Evolutionary conservation across 306 rosid genomes (phyloP).

Genomic region (Cajanus cajan): DNA sequence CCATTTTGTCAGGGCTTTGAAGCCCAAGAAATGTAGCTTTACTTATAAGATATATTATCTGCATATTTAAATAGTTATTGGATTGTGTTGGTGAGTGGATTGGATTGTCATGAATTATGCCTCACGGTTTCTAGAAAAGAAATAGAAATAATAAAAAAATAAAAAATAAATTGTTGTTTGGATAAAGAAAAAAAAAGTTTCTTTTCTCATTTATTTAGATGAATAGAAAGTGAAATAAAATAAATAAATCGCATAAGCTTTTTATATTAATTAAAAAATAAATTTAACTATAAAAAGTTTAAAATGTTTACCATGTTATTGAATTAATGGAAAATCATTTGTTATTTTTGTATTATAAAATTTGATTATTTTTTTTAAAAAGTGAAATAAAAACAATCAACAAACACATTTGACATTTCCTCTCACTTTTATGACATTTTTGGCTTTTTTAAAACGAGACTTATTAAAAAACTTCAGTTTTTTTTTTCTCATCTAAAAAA

Average conservation of each 20-base stretch:
- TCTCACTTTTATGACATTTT: not conserved
- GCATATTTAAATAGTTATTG: not conserved
- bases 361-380: not conserved
- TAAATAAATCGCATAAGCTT: not conserved
- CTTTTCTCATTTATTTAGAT: not conserved
- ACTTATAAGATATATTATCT: not conserved
- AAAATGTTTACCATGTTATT: no score
- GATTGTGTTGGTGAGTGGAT: not conserved
- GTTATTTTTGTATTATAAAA: not conserved
- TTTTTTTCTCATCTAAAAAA: not conserved
- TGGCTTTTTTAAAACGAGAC: not conserved
- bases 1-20: not conserved
- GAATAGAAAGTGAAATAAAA: not conserved
- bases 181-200: no score
- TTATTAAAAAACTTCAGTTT: not conserved
- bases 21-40: not conserved
- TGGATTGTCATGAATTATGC: not conserved
- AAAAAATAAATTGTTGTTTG: no score
- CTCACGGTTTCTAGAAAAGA: not conserved
- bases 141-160: no score
- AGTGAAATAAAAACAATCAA: not conserved
- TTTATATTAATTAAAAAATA: not conserved
- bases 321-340: not conserved
- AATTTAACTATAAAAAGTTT: not conserved
- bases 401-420: not conserved